These are phyloP conservation scores for Lipomyces sp. DNA, from an alignment of 805 yeast genomes.

Conservation along the genomic window DNA sequence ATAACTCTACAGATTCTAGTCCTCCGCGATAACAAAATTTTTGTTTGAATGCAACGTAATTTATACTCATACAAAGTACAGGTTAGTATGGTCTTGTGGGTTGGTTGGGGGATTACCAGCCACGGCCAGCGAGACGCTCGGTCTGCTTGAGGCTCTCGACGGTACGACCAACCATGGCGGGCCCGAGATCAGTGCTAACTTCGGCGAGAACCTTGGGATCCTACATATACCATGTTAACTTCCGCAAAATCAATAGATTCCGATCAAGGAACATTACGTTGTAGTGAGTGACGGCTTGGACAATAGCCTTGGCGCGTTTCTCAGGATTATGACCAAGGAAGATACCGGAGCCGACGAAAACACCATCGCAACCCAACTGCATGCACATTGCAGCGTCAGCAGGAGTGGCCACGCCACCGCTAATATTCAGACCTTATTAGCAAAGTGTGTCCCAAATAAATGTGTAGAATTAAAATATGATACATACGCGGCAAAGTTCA, in stretches of 20 bases:
- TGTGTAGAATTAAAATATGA: neutral
- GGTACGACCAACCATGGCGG: slow-evolving; percentile 74
- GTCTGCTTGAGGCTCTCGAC: slow-evolving; percentile 55
- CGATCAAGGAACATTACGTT: slow-evolving; percentile 40
- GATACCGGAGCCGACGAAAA: slow-evolving; percentile 78
- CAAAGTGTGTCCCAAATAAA: neutral
- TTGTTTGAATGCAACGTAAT: neutral
- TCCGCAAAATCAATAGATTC: neutral
- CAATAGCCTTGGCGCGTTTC: slow-evolving; percentile 76
- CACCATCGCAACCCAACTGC: slow-evolving; percentile 81
- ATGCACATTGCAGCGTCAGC: slow-evolving; percentile 85
- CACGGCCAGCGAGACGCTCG: slow-evolving; percentile 45
- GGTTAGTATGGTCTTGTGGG: neutral
- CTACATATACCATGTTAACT: slow-evolving; percentile 10
- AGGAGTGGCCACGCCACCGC: slow-evolving; percentile 85
- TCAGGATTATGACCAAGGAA: slow-evolving; percentile 76
- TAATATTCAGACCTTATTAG: neutral
- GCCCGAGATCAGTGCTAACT: slow-evolving; percentile 71
- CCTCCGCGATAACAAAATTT: too few species aligned
- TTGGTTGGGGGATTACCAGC: slow-evolving; percentile 31
- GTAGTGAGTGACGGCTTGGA: slow-evolving; percentile 74
- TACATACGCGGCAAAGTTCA: slow-evolving; percentile 71
- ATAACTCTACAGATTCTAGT: neutral
- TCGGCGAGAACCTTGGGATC: slow-evolving; percentile 65
- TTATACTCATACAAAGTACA: neutral